These are phyloP conservation scores for Chimonanthus praecox DNA, from an alignment of 164 flowering plant species.

Conservation along the genomic window DNA sequence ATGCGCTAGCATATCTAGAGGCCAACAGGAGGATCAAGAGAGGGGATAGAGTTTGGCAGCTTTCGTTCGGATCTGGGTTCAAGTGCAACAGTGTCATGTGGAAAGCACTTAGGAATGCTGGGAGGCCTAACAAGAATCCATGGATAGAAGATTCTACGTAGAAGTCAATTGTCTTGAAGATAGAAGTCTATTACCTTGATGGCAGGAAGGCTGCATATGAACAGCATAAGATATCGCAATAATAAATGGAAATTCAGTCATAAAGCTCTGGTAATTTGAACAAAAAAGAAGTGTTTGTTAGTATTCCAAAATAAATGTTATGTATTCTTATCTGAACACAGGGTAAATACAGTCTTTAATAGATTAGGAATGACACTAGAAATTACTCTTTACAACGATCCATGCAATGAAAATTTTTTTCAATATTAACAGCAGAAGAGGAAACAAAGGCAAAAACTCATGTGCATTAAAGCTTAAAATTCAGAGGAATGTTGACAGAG, in stretches of 20 bases:
- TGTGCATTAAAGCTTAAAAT: background rate
- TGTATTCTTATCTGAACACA: too few species aligned
- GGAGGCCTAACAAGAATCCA: conserved; percentile 31
- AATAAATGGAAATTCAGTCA: background rate
- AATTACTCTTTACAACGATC: background rate
- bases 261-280: background rate
- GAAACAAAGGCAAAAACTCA: background rate
- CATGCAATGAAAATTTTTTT: background rate
- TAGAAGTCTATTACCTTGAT: too few species aligned
- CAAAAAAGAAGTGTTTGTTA: too few species aligned
- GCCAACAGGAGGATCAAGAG: conserved; percentile 33
- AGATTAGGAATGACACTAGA: too few species aligned
- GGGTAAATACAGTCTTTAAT: too few species aligned
- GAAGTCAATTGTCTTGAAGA: background rate
- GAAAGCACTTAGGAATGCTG: conserved; percentile 42
- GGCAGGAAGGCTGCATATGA: background rate
- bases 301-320: too few species aligned
- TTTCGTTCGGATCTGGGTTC: conserved; percentile 65
- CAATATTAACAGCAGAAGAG: background rate
- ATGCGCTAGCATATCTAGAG: conserved; percentile 63
- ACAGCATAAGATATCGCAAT: background rate
- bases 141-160: conserved; percentile 30
- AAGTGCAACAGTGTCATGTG: conserved; percentile 68
- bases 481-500: background rate
- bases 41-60: conserved; percentile 62